Conservation (phyloP, 176 grass and related monocot genomes). For the barley (Hordeum vulgare) region MorexV3_pseudomolecules_assembly NC_058521.1:605505848-605506347, state of each 20-base stretch:
- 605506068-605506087: background rate
- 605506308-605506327: conserved; percentile 31
- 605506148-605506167: background rate
- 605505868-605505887: conserved; percentile 30
- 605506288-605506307: conserved; percentile 6
- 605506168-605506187: too few species aligned
- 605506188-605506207: too few species aligned
- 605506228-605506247: background rate
- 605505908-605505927: conserved; percentile 29
- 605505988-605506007: background rate
- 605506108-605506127: conserved; percentile 21
- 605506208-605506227: background rate
- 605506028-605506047: conserved; percentile 15
- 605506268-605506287: background rate
- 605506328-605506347: background rate
- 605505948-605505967: conserved; percentile 19
- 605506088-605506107: background rate
- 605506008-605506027: background rate
- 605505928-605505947: conserved; percentile 5
- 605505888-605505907: conserved; percentile 6
- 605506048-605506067: conserved; percentile 18
- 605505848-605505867: background rate
- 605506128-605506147: background rate
- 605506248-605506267: too few species aligned
- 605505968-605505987: conserved; percentile 17